phyloP scores from a whole-genome alignment of 2,329 filamentous ascomycete genomes.

The Amauroascus verrucosus region DNA sequence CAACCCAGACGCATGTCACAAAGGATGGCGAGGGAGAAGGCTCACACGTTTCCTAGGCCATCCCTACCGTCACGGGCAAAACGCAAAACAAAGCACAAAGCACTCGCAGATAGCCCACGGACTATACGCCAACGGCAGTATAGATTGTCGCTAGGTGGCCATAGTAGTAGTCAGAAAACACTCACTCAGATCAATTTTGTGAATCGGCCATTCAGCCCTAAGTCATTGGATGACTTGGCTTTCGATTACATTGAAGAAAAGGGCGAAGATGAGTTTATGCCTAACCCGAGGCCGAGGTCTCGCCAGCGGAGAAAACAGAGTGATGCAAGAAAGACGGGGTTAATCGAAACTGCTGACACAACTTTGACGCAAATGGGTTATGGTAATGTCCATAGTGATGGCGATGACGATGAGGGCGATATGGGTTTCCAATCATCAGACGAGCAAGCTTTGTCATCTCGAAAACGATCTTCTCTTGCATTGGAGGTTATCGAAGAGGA shows the following conservation, averaged over 20 bases:
- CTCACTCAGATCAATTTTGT: constrained; percentile 36
- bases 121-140: constrained; percentile 9
- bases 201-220: constrained; percentile 17
- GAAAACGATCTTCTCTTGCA: constrained; percentile 1
- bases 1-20: not conserved
- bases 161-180: constrained; percentile 27
- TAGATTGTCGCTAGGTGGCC: constrained; percentile 15
- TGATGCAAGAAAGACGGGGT: not conserved
- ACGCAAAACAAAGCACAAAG: not conserved
- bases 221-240: constrained; percentile 20
- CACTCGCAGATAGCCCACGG: not conserved
- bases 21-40: not conserved
- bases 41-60: not conserved
- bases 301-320: not conserved
- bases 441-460: not conserved
- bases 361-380: constrained; percentile 13
- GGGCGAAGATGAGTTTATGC: constrained; percentile 18
- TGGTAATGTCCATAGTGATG: constrained; percentile 18
- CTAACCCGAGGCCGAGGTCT: not conserved
- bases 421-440: not conserved
- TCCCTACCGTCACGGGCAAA: not conserved
- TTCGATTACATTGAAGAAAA: constrained; percentile 27
- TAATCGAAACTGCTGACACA: not conserved
- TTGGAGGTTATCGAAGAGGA: constrained; percentile 12
- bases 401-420: constrained; percentile 3